Evolutionary conservation across 1,284 basidiomycete species (phyloP), one percentile per base, ranked within the genome.

Genomic region (Psilocybe mexicana): DNA sequence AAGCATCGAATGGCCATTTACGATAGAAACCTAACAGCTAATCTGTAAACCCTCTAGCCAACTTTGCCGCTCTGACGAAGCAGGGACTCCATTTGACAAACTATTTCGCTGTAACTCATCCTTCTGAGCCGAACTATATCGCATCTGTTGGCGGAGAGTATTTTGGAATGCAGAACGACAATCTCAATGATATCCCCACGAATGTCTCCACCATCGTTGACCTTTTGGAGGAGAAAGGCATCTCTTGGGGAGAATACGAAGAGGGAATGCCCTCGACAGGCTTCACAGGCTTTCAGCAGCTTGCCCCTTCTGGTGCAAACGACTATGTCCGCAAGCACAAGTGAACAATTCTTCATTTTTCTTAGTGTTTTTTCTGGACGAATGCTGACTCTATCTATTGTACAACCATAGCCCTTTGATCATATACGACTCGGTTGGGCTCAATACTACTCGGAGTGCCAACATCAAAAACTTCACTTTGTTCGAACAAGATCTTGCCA

Each of bases 381-480:
- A n/a, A 11, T 43, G 36, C 35, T 50, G 14, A 49, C 10, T 26
- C 2, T 2, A 12, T 33, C 18, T 18, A 18, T 18, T 18, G 18
- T 18, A 18, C 18, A 10, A 30, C 11, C 5, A 18, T 18, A 63
- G 55, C 69, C 84, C 85, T 0, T 72, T 80, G 50, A 76, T 81
- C 52, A 74, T 87, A 60, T 82, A 70, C 69, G 75, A 87, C 69
- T 79, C 79, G 0, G 70, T 85, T 40, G 73, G 77, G 5, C 67
- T 67, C 51, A 72, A 76, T 36, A 60, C 76, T 0, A 64, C 70
- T 0, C 81, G 85, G 33, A 74, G 76, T 5, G 61, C 70, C 7
- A 76, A 80, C n/a, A 79, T 84, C 55, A 79, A 86, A 51, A 89
- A 87, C 72, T 88, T 87, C 69, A 86, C 86, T 58, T 77, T 85